phyloP scores from a whole-genome alignment of 2,329 filamentous ascomycete species.

The Calonectria fujianensis region DNA sequence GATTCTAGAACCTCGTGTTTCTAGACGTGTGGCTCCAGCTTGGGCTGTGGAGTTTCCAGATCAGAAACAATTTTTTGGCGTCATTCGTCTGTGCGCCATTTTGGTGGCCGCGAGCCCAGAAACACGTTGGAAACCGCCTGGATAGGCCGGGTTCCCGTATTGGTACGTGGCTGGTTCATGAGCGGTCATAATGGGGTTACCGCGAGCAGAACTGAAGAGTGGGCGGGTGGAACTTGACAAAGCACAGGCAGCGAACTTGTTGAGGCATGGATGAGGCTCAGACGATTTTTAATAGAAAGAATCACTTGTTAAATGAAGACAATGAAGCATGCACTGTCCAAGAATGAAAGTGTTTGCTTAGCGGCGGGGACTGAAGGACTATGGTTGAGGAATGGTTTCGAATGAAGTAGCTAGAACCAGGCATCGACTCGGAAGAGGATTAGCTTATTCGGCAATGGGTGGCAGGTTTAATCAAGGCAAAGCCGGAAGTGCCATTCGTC shows the following conservation, averaged over 20 bases:
- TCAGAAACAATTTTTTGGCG: neutral
- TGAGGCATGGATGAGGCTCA: neutral
- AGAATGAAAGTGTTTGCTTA: neutral
- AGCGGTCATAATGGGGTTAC: neutral
- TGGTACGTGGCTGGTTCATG: neutral
- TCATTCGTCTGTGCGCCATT: neutral
- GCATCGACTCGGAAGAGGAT: neutral
- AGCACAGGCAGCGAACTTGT: neutral
- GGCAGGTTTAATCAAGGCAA: conserved; percentile 5
- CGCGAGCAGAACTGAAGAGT: neutral
- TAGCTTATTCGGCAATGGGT: neutral
- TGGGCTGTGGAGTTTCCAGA: neutral
- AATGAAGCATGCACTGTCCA: neutral
- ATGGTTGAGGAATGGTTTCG: neutral
- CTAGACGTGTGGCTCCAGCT: neutral
- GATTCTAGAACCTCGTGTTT: neutral
- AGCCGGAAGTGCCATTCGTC: neutral
- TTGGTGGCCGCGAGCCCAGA: neutral
- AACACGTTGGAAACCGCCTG: neutral
- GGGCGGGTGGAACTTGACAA: neutral
- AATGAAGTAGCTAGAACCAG: neutral
- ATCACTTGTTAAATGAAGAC: neutral
- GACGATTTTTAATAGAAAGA: neutral
- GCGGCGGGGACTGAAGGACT: neutral
- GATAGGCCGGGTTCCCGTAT: neutral